Evolutionary conservation across 495 filamentous ascomycete species (phyloP), one percentile per base, ranked within the genome.

Genomic region (Hypoxylon fragiforme): DNA sequence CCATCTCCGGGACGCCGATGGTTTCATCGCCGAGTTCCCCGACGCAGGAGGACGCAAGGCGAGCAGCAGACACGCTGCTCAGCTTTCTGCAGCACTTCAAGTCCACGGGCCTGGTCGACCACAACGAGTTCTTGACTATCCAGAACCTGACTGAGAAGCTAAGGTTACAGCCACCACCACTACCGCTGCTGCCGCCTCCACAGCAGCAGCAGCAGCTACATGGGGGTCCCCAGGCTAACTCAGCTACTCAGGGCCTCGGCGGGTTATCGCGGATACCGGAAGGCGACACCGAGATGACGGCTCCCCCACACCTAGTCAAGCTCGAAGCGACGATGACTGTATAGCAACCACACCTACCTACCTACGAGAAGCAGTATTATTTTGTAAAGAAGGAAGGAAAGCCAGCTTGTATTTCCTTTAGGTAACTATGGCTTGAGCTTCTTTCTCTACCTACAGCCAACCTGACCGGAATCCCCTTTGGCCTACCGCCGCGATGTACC

Each of bases 141-240:
- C 81, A 88, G 6, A 92, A 90, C 59, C 71, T 97, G 59, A 92
- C 92, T 68, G 87, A 95, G 69, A 91, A 91, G 65, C 79, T 97
- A n/a, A 85, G 86, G 55, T 69, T 94, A 18, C 82, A 83, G 14
- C 79, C 81, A 38, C 69, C 54, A 35, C n/a, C n/a, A n/a, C n/a
- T n/a, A n/a, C n/a, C n/a, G n/a, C n/a, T n/a, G n/a, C n/a, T n/a
- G n/a, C n/a, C n/a, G n/a, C n/a, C n/a, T n/a, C n/a, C n/a, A n/a
- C n/a, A n/a, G n/a, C n/a, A n/a, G n/a, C n/a, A n/a, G n/a, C n/a
- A n/a, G n/a, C 82, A 85, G 56, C 58, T 53, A 11, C 44, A 50
- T 19, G 65, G 58, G 7, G 52, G 62, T 1, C 62, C 58, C 0
- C 73, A 79, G 26, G 70, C 76, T 9, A 73, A 78, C 14, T 68